Base-by-base conservation (phyloP, 2,329 filamentous ascomycete species). In the Arachnopeziza araneosa region DNA sequence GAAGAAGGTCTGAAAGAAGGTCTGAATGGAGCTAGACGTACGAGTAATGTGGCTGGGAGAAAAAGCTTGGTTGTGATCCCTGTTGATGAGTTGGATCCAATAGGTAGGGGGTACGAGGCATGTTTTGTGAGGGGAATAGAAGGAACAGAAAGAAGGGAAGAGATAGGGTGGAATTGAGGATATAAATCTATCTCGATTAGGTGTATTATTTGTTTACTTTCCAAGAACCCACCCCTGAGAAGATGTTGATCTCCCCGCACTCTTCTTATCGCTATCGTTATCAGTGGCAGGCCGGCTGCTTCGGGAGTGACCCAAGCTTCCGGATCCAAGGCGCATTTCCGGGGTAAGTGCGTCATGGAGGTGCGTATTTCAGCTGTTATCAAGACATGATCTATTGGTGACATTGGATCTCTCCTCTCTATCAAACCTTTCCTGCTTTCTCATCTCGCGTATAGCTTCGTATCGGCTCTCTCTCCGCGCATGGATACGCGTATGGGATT, bases 181-280 rank as follows among this genome's bases (percentile, higher is more conserved):
- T 44, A 44, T 44, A 44, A 44, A 44, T 4, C 2, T 44, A 7
- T 4, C 36, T 19, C 17, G 36, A n/a, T 14, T 4, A 44, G 4
- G 36, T 4, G 17, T 44, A 4, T 32, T 7, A 32, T 44, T 44
- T 44, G 36, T 44, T 44, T 44, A 44, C 36, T 44, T 19, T 8
- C 4, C 36, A 44, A 14, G 7, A 32, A 21, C 24, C 54, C 14
- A 23, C 36, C 36, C 50, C 49, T 54, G 56, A 22, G 36, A 3
- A 44, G 44, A 19, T 26, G 48, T 17, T n/a, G 59, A 58, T 58
- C 56, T 30, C 58, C 55, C 60, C 59, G 52, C 58, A 56, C 53
- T 60, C 19, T 51, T 55, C 54, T 58, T 58, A 61, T 61, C 59
- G 52, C 21, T 53, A 53, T 57, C 59, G 52, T 24, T 53, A 53